phyloP scores from a whole-genome alignment of 352 stramenopile species.

The Globisporangium parvum region DNA sequence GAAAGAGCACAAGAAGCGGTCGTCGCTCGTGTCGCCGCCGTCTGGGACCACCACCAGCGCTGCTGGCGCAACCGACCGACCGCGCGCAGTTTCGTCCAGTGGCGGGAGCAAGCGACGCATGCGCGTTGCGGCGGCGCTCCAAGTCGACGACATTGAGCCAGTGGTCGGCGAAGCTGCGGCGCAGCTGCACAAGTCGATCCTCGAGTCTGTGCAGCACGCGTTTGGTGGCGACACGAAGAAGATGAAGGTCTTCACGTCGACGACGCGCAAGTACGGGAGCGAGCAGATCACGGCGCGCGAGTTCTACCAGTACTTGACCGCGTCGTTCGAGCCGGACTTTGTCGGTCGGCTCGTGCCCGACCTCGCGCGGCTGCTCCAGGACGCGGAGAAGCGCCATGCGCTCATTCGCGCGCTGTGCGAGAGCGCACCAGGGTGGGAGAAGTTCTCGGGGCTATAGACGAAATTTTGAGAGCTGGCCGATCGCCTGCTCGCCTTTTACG shows the following conservation, averaged over 20 bases:
- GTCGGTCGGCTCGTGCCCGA: slow-evolving; percentile 80
- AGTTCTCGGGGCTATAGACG: slow-evolving; percentile 71
- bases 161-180: slow-evolving; percentile 78
- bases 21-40: slow-evolving; percentile 25
- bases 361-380: slow-evolving; percentile 75
- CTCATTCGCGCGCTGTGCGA: slow-evolving; percentile 81
- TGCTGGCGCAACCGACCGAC: slow-evolving; percentile 17
- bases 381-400: slow-evolving; percentile 79
- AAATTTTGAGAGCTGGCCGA: neutral
- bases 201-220: slow-evolving; percentile 66
- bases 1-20: slow-evolving; percentile 69
- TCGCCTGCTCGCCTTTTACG: neutral
- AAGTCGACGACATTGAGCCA: slow-evolving; percentile 76
- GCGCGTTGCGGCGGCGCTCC: slow-evolving; percentile 34
- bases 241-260: slow-evolving; percentile 83
- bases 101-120: slow-evolving; percentile 29
- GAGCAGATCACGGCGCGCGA: slow-evolving; percentile 83
- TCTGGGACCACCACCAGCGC: slow-evolving; percentile 13
- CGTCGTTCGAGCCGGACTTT: slow-evolving; percentile 85
- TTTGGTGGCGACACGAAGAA: slow-evolving; percentile 75
- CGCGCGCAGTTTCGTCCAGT: slow-evolving; percentile 26
- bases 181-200: slow-evolving; percentile 78
- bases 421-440: slow-evolving; percentile 74
- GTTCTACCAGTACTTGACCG: slow-evolving; percentile 88
- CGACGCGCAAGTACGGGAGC: slow-evolving; percentile 79